A percentile compares a stretch with the other conserved stretches of the same genome.
Evolutionary conservation across 2,329 filamentous ascomycete species (phyloP).

Genomic region (Cadophora sp.): DNA sequence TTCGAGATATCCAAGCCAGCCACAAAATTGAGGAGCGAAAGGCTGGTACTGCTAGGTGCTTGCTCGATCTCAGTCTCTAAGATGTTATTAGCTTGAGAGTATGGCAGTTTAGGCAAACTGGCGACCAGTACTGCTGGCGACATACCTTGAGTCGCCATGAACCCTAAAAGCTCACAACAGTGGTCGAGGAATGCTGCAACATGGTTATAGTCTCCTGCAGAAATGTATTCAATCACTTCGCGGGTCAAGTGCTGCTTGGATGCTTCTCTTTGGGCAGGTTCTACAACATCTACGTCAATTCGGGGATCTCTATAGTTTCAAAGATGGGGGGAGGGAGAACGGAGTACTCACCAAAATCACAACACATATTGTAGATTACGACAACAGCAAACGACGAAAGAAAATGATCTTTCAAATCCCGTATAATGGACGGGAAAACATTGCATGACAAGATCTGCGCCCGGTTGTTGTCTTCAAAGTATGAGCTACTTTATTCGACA

Average conservation of each 20-base stretch:
- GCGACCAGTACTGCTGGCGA: neutral
- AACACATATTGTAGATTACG: constrained; percentile 1
- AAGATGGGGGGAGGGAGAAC: neutral
- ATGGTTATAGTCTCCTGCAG: neutral
- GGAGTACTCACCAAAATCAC: neutral
- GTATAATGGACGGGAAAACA: neutral
- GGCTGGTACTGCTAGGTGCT: neutral
- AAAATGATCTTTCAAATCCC: neutral
- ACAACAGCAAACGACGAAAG: neutral
- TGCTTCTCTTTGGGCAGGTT: neutral
- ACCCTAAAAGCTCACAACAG: neutral
- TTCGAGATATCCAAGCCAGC: neutral
- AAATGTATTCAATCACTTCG: neutral
- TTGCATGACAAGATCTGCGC: neutral
- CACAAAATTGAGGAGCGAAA: neutral
- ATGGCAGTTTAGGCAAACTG: neutral
- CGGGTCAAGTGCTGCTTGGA: neutral
- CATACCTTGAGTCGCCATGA: constrained; percentile 6
- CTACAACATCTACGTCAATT: neutral
- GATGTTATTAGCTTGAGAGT: neutral
- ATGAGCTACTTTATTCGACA: neutral
- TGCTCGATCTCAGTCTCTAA: neutral
- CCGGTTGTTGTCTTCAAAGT: neutral
- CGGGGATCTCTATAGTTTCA: too few relatives aligned
- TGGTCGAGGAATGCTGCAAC: neutral